Evolutionary conservation across 2,329 filamentous ascomycete species (phyloP), one percentile per base, ranked within the genome.

Genomic region (Magnaporthales sp.): DNA sequence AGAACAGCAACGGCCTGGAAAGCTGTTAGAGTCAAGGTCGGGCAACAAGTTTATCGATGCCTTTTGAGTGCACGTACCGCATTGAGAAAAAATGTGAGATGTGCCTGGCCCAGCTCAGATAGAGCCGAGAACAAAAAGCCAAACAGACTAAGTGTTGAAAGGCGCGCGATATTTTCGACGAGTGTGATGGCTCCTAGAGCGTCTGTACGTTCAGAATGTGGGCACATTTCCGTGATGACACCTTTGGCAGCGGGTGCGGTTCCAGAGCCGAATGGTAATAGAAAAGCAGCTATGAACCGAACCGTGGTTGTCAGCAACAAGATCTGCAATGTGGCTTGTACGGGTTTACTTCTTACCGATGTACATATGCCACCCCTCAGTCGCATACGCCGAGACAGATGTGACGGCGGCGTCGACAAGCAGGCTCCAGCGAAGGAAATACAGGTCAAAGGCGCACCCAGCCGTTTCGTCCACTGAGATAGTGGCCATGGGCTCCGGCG

Each of bases 171-270:
- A 69, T 90, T 91, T 72, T 92, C 89, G 0, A 91, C 85, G 0
- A 91, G 77, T 0, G 87, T 90, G 13, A 92, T 87, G 0, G 87
- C 88, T 54, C 87, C 87, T 3, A 92, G 77, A 0, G 89, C 89
- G 71, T 92, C 89, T 0, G 85, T 82, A 0, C 89, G 81, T 66
- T 89, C 84, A 0, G 80, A 80, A 1, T 85, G 80, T 0, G 87
- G 79, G 61, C 88, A 88, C 87, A 91, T 89, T 67, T 89, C 85
- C 0, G 90, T 83, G 68, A 91, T 90, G n/a, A 89, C 87, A 0
- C 89, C 89, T 70, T 91, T 92, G 1, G 88, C 87, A 0, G 89
- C 87, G 0, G 88, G 84, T 0, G 88, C 89, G 0, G 89, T 89
- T 0, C 89, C 89, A 0, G 89, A 89, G 0, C 87, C 88, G 31